A percentile compares a stretch with the other conserved stretches of the same genome.
These are phyloP conservation scores for Eutrema heterophyllum DNA, from an alignment of 345 rosid species.

Conservation along the genomic window DNA sequence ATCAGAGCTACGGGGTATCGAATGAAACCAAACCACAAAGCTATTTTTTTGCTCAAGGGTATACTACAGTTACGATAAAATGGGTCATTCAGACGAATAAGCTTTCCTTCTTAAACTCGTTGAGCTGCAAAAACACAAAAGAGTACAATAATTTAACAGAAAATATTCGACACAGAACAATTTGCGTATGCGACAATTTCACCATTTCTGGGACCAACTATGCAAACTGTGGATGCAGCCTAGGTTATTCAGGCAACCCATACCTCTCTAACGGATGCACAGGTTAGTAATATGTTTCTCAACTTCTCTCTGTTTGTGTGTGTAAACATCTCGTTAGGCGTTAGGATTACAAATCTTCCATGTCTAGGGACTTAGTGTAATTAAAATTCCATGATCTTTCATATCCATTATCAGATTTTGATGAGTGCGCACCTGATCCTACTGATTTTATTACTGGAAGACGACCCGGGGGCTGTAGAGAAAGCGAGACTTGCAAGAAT, in stretches of 20 bases:
- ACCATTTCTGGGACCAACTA: not conserved
- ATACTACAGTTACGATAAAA: not conserved
- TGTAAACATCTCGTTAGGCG: not conserved
- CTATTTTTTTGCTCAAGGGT: not conserved
- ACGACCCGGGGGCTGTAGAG: not conserved
- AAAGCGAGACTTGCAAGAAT: not conserved
- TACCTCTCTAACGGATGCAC: not conserved
- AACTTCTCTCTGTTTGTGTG: not conserved
- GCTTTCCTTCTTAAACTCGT: not conserved
- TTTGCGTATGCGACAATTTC: not conserved
- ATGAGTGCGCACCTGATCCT: too few relatives aligned
- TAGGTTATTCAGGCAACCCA: constrained; percentile 27
- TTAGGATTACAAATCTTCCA: not conserved
- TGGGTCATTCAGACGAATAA: constrained; percentile 12
- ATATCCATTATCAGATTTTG: too few relatives aligned
- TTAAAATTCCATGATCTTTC: too few relatives aligned
- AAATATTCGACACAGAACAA: not conserved
- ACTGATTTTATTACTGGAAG: too few relatives aligned
- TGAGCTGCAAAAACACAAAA: not conserved
- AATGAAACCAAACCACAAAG: not conserved
- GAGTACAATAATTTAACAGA: not conserved
- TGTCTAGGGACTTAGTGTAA: not conserved
- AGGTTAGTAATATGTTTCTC: not conserved
- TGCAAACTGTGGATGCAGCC: not conserved
- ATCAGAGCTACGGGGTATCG: not conserved